Evolutionary conservation across 2,329 filamentous ascomycete species (phyloP).

Genomic region (Venturia carpophila): DNA sequence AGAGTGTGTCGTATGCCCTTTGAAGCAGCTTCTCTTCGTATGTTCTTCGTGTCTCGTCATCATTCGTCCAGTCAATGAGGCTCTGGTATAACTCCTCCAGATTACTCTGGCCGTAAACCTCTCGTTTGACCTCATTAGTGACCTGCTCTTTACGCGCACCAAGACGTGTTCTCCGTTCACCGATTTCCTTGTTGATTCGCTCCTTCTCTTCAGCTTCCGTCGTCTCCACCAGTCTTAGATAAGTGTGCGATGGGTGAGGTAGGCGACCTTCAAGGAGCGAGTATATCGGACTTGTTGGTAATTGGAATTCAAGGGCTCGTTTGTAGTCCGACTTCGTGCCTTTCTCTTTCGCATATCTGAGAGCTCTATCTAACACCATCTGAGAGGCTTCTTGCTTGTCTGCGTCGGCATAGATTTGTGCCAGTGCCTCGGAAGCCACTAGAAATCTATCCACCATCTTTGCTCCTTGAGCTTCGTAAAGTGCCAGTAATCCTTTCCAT

Average conservation of each 20-base stretch:
- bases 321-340: constrained; percentile 69
- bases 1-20: constrained; percentile 69
- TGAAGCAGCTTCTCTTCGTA: constrained; percentile 88
- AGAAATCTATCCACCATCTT: constrained; percentile 68
- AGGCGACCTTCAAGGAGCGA: constrained; percentile 74
- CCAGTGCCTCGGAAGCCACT: constrained; percentile 62
- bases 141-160: constrained; percentile 79
- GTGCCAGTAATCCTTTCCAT: constrained; percentile 80
- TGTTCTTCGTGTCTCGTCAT: constrained; percentile 73
- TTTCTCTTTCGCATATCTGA: constrained; percentile 62
- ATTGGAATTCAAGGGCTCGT: constrained; percentile 63
- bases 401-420: constrained; percentile 61
- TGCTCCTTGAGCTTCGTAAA: constrained; percentile 71
- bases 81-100: constrained; percentile 75
- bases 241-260: constrained; percentile 70
- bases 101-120: constrained; percentile 67
- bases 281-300: constrained; percentile 78
- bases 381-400: constrained; percentile 54
- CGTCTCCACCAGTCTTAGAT: constrained; percentile 73
- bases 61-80: constrained; percentile 81
- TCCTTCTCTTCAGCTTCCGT: constrained; percentile 81
- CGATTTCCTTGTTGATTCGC: constrained; percentile 82
- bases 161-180: constrained; percentile 76
- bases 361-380: constrained; percentile 67
- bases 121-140: constrained; percentile 76